Conservation (phyloP, 352 stramenopile genomes). For the Phytopythium boreale region DNA sequence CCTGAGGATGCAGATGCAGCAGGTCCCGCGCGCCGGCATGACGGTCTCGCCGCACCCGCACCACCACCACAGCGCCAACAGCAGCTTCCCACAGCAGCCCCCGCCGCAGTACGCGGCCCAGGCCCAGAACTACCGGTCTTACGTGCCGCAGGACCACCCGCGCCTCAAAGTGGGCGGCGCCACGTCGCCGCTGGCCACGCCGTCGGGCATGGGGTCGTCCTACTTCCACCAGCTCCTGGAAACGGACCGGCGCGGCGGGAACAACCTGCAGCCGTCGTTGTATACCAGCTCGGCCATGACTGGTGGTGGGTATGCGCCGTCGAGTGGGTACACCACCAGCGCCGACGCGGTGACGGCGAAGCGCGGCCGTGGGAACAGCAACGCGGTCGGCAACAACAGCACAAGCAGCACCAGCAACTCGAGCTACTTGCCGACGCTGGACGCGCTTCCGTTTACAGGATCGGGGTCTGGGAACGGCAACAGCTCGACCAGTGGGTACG, state of each 20-base stretch:
- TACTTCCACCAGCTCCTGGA: constrained; percentile 37
- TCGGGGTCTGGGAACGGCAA: constrained; percentile 10
- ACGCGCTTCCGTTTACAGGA: constrained; percentile 4
- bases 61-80: constrained; percentile 11
- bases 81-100: constrained; percentile 13
- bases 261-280: neutral
- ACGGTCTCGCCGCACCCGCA: constrained; percentile 1
- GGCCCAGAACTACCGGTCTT: constrained; percentile 1
- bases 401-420: neutral
- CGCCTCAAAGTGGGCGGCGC: constrained; percentile 9
- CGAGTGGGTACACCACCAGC: neutral
- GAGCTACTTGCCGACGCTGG: constrained; percentile 17
- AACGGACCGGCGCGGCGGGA: constrained; percentile 4
- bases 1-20: constrained; percentile 48
- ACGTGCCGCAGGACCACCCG: constrained; percentile 6
- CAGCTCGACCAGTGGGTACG: constrained; percentile 20
- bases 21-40: constrained; percentile 4
- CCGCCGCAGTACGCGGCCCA: constrained; percentile 11
- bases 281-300: constrained; percentile 3
- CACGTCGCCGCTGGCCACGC: neutral
- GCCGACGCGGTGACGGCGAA: neutral
- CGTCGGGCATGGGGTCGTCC: constrained; percentile 5
- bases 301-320: neutral
- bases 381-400: neutral
- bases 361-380: neutral